phyloP scores from a whole-genome alignment of 805 yeast species.

The Metschnikowia baotianmanensis region DNA sequence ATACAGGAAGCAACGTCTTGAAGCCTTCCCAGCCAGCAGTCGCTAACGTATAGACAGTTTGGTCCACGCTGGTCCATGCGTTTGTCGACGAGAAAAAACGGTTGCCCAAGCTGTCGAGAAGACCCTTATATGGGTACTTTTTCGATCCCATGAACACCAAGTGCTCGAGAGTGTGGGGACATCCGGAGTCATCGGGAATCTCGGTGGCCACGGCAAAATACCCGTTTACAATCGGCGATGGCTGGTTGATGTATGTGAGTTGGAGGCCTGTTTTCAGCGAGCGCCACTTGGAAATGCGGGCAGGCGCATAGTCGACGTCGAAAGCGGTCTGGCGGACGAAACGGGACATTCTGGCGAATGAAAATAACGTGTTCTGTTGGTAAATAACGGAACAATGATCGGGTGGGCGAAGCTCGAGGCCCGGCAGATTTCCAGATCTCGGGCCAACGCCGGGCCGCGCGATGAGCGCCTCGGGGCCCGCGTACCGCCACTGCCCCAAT shows the following conservation, averaged over 20 bases:
- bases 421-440: too few relatives aligned
- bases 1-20: constrained; percentile 76
- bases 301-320: constrained; percentile 73
- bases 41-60: constrained; percentile 86
- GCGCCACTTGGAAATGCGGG: constrained; percentile 68
- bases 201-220: constrained; percentile 95
- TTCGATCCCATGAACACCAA: constrained; percentile 91
- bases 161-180: constrained; percentile 96
- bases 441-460: too few relatives aligned
- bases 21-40: constrained; percentile 98
- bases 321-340: constrained; percentile 43
- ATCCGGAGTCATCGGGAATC: constrained; percentile 80
- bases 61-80: constrained; percentile 97
- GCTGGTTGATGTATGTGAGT: constrained; percentile 69
- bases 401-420: too few relatives aligned
- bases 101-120: constrained; percentile 83
- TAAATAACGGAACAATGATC: too few relatives aligned
- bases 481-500: too few relatives aligned
- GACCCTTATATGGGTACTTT: constrained; percentile 86
- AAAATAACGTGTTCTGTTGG: too few relatives aligned
- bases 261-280: constrained; percentile 82
- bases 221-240: constrained; percentile 90
- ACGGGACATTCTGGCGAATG: constrained; percentile 12
- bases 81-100: constrained; percentile 82
- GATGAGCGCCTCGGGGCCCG: too few relatives aligned